A percentile compares a stretch with the other conserved stretches of the same genome.
Conservation (phyloP, 2,329 filamentous ascomycete species). For the Ophiocordyceps camponoti-floridani region DNA sequence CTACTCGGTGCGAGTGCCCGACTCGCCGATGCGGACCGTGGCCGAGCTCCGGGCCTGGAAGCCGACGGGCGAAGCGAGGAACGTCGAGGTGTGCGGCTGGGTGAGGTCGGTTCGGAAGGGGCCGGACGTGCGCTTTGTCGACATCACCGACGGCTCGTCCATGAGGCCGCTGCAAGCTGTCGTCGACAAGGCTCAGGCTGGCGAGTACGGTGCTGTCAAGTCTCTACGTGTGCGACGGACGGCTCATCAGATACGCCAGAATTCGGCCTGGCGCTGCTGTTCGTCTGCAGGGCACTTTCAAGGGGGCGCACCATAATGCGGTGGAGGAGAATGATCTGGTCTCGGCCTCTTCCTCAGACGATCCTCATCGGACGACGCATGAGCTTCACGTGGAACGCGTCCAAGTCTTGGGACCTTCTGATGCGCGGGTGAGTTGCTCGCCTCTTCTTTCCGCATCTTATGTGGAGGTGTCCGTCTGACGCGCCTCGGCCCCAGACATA, state of each 20-base stretch:
- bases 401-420: conserved; percentile 55
- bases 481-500: conserved; percentile 42
- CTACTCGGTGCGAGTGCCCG: conserved; percentile 16
- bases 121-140: conserved; percentile 68
- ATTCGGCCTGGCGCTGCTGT: conserved; percentile 70
- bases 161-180: conserved; percentile 65
- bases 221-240: conserved; percentile 1
- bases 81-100: conserved; percentile 55
- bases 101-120: conserved; percentile 74
- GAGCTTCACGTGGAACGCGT: conserved; percentile 63
- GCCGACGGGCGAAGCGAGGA: conserved; percentile 22
- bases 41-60: conserved; percentile 38
- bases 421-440: conserved; percentile 63
- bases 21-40: conserved; percentile 20
- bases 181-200: conserved; percentile 50
- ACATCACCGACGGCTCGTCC: conserved; percentile 76
- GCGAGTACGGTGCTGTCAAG: conserved; percentile 41
- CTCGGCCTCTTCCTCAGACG: not conserved
- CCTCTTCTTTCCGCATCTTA: too few relatives aligned
- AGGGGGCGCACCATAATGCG: conserved; percentile 3
- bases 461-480: not conserved
- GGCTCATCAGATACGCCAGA: conserved; percentile 26
- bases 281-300: conserved; percentile 61
- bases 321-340: not conserved
- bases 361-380: conserved; percentile 5